These are phyloP conservation scores for Russula virescens DNA, from an alignment of 768 basidiomycete species.

Conservation along the genomic window DNA sequence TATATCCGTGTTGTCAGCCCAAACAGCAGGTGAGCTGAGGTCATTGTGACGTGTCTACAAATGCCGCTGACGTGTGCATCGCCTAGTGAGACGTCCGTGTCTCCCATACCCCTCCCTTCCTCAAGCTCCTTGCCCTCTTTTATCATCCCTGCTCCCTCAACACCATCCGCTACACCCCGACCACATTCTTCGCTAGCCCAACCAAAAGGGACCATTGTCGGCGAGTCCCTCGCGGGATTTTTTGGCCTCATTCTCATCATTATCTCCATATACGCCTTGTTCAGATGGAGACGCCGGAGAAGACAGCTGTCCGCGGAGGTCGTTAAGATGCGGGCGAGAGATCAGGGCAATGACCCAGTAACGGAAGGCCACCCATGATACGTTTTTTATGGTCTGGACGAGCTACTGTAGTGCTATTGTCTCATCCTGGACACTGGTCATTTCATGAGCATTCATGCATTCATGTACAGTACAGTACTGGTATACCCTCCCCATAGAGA, in stretches of 20 bases:
- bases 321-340: constrained; percentile 11
- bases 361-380: background rate
- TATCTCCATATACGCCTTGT: constrained; percentile 4
- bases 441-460: background rate
- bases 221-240: constrained; percentile 25
- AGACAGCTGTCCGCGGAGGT: background rate
- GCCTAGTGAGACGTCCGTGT: constrained; percentile 13
- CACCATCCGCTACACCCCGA: constrained; percentile 3
- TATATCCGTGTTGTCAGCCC: constrained; percentile 12
- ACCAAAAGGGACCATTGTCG: constrained; percentile 25
- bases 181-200: constrained; percentile 17
- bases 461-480: too few species aligned
- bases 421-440: background rate
- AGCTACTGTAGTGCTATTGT: too few species aligned
- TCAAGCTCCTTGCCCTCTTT: constrained; percentile 23
- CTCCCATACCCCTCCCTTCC: constrained; percentile 14
- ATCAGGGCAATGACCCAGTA: background rate
- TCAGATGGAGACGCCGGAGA: constrained; percentile 9
- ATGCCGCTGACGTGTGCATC: background rate
- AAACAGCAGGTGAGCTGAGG: constrained; percentile 6
- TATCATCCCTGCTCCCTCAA: constrained; percentile 17
- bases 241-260: constrained; percentile 23
- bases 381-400: background rate
- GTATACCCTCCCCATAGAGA: too few species aligned
- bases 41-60: background rate